These are phyloP conservation scores for Aspergillus uvarum DNA, from an alignment of 2,329 filamentous ascomycete species.

Conservation along the genomic window DNA sequence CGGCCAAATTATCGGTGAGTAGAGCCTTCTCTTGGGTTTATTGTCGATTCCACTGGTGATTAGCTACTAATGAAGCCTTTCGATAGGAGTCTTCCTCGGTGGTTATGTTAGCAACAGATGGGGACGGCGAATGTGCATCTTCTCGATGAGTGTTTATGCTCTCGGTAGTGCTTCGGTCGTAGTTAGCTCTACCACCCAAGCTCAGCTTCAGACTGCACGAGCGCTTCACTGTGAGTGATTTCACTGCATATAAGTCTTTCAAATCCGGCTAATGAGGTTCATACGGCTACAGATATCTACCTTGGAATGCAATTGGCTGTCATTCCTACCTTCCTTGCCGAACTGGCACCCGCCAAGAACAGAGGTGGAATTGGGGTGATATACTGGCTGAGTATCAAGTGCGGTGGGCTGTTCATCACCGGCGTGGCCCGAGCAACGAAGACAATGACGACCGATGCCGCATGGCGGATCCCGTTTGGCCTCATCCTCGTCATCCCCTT, in stretches of 20 bases:
- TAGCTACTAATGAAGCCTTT: no score
- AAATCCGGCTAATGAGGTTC: not conserved
- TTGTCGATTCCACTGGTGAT: not conserved
- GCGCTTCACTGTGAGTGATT: not conserved
- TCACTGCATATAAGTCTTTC: not conserved
- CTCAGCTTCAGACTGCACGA: not conserved
- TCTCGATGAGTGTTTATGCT: slow-evolving; percentile 1
- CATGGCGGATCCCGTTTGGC: slow-evolving; percentile 4
- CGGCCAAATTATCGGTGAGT: not conserved
- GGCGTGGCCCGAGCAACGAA: not conserved
- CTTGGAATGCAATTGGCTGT: slow-evolving; percentile 5
- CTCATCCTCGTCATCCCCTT: slow-evolving; percentile 1
- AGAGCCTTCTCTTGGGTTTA: not conserved
- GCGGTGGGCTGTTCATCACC: not conserved
- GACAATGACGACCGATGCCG: not conserved
- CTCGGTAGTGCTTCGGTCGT: not conserved
- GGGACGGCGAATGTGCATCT: not conserved
- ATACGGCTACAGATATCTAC: not conserved
- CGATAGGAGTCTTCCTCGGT: not conserved
- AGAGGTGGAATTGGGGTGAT: not conserved
- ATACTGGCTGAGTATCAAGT: slow-evolving; percentile 1
- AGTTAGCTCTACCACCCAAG: not conserved
- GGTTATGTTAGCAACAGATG: not conserved
- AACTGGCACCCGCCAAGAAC: not conserved
- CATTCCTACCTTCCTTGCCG: not conserved